These are phyloP conservation scores for Lupinus albus DNA, from an alignment of 306 rosid species.

Conservation along the genomic window DNA sequence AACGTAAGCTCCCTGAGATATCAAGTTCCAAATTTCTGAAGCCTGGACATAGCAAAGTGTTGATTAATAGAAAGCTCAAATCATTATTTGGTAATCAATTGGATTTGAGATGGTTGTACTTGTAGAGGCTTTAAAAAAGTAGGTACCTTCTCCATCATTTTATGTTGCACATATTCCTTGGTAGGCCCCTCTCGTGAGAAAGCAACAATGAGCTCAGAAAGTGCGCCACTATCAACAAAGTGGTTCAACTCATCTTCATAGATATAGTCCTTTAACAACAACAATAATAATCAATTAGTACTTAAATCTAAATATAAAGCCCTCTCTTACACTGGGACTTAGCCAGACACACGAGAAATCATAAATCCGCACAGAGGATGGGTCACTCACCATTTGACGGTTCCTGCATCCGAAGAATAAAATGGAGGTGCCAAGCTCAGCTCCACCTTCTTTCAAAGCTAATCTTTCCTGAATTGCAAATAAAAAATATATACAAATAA, in stretches of 20 bases:
- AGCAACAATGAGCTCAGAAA: slow-evolving; percentile 86
- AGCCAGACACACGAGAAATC: not conserved
- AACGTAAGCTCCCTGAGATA: slow-evolving; percentile 83
- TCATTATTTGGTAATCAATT: slow-evolving; percentile 5
- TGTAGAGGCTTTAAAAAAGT: not conserved
- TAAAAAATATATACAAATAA: slow-evolving; percentile 15
- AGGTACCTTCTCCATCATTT: slow-evolving; percentile 82
- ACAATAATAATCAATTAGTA: not conserved
- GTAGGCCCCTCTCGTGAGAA: slow-evolving; percentile 93
- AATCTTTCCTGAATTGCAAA: slow-evolving; percentile 75
- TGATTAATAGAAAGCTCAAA: slow-evolving; percentile 22
- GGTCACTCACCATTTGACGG: slow-evolving; percentile 67
- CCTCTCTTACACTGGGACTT: slow-evolving; percentile 1
- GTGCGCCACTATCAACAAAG: slow-evolving; percentile 70
- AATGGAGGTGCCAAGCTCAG: slow-evolving; percentile 73
- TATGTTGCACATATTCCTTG: slow-evolving; percentile 94
- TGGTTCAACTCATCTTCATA: slow-evolving; percentile 85
- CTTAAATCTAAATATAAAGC: not conserved
- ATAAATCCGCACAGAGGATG: slow-evolving; percentile 21
- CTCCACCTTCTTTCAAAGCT: slow-evolving; percentile 74
- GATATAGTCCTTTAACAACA: slow-evolving; percentile 72
- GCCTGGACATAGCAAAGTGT: slow-evolving; percentile 63
- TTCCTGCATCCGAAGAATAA: slow-evolving; percentile 95
- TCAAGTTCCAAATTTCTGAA: slow-evolving; percentile 77
- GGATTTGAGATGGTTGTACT: not conserved